These are phyloP conservation scores for Themeda triandra DNA, from an alignment of 176 grass and related monocot species.

Conservation along the genomic window DNA sequence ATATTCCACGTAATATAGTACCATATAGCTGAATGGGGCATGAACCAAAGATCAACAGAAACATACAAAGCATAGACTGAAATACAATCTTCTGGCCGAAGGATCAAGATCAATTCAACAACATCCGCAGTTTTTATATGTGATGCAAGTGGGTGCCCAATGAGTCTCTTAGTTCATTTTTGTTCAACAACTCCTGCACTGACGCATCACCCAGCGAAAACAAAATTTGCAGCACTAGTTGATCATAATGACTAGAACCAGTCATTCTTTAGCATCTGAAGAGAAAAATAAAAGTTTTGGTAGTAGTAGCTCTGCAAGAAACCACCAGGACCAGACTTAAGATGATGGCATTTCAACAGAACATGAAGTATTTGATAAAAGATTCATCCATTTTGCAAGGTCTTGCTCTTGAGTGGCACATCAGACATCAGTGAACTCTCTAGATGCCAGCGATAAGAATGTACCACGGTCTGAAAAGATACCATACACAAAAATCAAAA, in stretches of 20 bases:
- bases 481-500: not conserved
- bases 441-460: not conserved
- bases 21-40: too few relatives aligned
- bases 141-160: too few relatives aligned
- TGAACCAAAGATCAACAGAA: too few relatives aligned
- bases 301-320: not conserved
- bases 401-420: not conserved
- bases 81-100: too few relatives aligned
- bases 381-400: not conserved
- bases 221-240: not conserved
- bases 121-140: too few relatives aligned
- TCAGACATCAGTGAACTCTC: not conserved
- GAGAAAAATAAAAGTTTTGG: not conserved
- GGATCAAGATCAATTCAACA: too few relatives aligned
- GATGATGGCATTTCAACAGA: not conserved
- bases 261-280: not conserved
- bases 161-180: too few relatives aligned
- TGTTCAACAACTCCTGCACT: too few relatives aligned
- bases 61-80: too few relatives aligned
- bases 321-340: not conserved
- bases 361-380: not conserved
- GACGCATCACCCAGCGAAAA: not conserved
- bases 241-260: not conserved
- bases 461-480: slow-evolving; percentile 4
- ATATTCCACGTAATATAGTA: too few relatives aligned